phyloP scores from a whole-genome alignment of 1,139 yeast species.

The Blastobotrys capitulatus region DNA sequence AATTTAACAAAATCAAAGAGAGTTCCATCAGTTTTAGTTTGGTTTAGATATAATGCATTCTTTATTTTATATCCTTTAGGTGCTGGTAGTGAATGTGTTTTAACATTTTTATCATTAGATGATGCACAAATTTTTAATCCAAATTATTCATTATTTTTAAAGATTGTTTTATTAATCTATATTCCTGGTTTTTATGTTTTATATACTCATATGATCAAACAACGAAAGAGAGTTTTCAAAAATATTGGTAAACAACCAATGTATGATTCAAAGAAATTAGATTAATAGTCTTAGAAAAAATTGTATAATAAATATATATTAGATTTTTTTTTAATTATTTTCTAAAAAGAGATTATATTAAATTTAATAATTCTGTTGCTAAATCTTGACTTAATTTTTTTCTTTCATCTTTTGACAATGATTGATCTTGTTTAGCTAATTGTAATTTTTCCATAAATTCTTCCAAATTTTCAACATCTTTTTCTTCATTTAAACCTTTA shows the following conservation, averaged over 20 bases:
- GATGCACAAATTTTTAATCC: slow-evolving; percentile 54
- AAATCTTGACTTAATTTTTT: slow-evolving; percentile 25
- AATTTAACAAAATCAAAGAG: slow-evolving; percentile 47
- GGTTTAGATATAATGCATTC: slow-evolving; percentile 80
- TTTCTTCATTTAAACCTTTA: slow-evolving; percentile 24
- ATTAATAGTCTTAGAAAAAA: slow-evolving; percentile 10
- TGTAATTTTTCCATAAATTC: slow-evolving; percentile 23
- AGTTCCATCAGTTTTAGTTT: slow-evolving; percentile 59
- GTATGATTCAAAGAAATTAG: slow-evolving; percentile 12
- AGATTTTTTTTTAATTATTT: neutral
- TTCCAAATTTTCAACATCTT: slow-evolving; percentile 25
- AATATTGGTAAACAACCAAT: slow-evolving; percentile 29
- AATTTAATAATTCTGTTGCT: slow-evolving; percentile 23
- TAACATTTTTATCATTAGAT: slow-evolving; percentile 62
- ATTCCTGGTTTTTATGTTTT: slow-evolving; percentile 83
- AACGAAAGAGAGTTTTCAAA: slow-evolving; percentile 44
- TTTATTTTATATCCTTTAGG: slow-evolving; percentile 85
- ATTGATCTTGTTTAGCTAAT: slow-evolving; percentile 8
- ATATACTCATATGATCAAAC: slow-evolving; percentile 83
- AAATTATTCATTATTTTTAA: slow-evolving; percentile 51
- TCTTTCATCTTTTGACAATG: slow-evolving; percentile 24
- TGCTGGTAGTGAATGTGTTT: slow-evolving; percentile 72
- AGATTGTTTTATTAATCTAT: slow-evolving; percentile 57
- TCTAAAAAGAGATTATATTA: neutral
- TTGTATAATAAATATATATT: neutral